Base-by-base conservation (phyloP, 1,284 basidiomycete genomes). In the Ganoderma sinense region DNA sequence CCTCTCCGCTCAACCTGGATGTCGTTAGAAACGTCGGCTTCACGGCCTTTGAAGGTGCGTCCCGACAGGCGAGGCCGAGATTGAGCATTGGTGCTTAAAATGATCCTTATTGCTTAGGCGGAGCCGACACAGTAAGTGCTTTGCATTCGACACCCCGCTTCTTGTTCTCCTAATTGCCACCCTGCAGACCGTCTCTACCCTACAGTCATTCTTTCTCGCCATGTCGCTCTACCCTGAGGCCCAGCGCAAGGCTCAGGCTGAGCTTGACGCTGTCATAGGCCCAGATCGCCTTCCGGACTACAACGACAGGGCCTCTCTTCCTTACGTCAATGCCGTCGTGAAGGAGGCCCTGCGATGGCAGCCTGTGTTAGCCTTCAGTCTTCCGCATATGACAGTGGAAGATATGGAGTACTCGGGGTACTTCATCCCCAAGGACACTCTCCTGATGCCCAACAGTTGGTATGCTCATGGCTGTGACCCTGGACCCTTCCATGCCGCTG, bases 261-360 rank as follows among this genome's bases (percentile, higher is more conserved):
- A 84, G 65, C 67, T 84, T 13, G 82, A 83, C 69, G 65, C 70
- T 8, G 80, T 83, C 14, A 74, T 83, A 56, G 74, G 77, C 14
- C 53, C 69, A 1, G 77, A 80, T 39, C 71, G 74, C 20, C 65
- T 71, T 10, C 68, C 70, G 2, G 59, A 65, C 4, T 61, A 64
- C 26, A 20, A 39, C 39, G 82, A 83, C 59, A 41, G 73, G 20
- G 66, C 70, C 2, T 43, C 23, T 10, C 65, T 77, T 2, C 75
- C 73, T 0, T 77, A 77, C 45, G 65, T 77, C 26, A 64, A 67
- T 18, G 76, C 74, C 1, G 40, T 77, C 16, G 65, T 77, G 40
- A 76, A 74, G 62, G 77, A 78, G 65, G 41, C 70, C 1, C 56
- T 75, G 33, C 64, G 76, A n/a, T 76, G 76, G 74, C 43, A 71